A percentile compares a stretch with the other conserved stretches of the same genome.
These are phyloP conservation scores for Rubia yunnanensis DNA, from an alignment of 257 asterid genomes.

Conservation along the genomic window DNA sequence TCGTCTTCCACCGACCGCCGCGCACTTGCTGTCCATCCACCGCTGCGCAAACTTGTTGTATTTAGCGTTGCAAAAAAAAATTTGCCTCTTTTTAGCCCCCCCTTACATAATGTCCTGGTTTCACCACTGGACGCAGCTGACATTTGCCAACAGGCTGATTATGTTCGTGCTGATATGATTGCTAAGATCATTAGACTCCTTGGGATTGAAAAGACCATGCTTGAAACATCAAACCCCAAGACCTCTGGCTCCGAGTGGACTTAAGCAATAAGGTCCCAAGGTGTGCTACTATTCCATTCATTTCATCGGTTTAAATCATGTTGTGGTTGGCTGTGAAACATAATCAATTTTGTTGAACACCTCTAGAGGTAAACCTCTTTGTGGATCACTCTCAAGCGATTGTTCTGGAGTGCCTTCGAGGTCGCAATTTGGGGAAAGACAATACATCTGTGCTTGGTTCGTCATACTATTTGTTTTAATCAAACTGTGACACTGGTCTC, in stretches of 20 bases:
- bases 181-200: constrained; percentile 74
- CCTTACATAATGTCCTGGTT: too few relatives aligned
- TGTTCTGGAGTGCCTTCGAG: constrained; percentile 91
- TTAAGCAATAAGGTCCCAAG: constrained; percentile 80
- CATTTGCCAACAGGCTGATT: constrained; percentile 54
- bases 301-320: not conserved
- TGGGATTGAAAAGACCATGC: constrained; percentile 90
- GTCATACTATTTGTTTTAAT: constrained; percentile 40
- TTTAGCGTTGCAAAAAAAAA: too few relatives aligned
- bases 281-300: constrained; percentile 23
- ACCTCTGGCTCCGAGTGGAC: constrained; percentile 94
- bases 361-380: constrained; percentile 70
- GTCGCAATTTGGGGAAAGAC: constrained; percentile 67
- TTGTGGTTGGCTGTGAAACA: not conserved
- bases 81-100: too few relatives aligned
- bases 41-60: too few relatives aligned
- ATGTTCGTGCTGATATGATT: constrained; percentile 70
- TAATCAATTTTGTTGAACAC: not conserved
- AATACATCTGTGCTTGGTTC: constrained; percentile 77
- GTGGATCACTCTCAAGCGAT: constrained; percentile 92
- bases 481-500: not conserved
- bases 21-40: too few relatives aligned
- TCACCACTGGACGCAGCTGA: too few relatives aligned
- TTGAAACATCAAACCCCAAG: constrained; percentile 74
- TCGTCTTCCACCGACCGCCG: too few relatives aligned